Evolutionary conservation across 805 yeast genomes (phyloP), one percentile per base, ranked within the genome.

Genomic region (Wickerhamia fluorescens): DNA sequence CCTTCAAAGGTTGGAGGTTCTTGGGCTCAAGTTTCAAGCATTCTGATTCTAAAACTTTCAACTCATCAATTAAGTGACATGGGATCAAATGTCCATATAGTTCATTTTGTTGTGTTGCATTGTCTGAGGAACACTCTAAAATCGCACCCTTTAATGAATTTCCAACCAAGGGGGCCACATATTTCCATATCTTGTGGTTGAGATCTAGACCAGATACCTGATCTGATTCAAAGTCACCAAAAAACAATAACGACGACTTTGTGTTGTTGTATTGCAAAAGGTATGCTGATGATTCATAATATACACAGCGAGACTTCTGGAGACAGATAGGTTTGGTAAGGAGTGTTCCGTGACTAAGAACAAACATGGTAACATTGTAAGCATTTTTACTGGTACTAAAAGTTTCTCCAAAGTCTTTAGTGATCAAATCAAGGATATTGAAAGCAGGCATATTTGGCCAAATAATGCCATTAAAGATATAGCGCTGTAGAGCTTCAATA

Each of bases 171-270:
- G 67, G 64, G 1, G 79, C 71, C 3, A 83, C 58, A 12, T 51
- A 40, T 3, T 48, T 29, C 95, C 95, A 85, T 3, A 84, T 66
- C 1, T 35, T 29, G 6, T 35, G 29, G 36, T 73, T 68, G 18
- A 48, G 44, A 15, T 58, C 41, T 16, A 50, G 34, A 6, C 51
- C 41, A 7, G 82, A 71, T 1, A 61, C 48, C 4, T 44, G 22
- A 47, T 84, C 94, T 27, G 80, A 68, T 47, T 87, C 95, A 20
- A 84, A 72, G 48, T 87, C 96, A 1, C 96, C 96, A 65, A 86
- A 85, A 3, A 81, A 51, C 6, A 86, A 50, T 3, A 86, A 27
- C 14, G 61, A 57, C 6, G 60, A 39, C 8, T 53, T 42, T 1
- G 63, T 40, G 0, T 19, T 16, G 3, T 27, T 42, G 25, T 68